Evolutionary conservation across 2,329 filamentous ascomycete species (phyloP).

Genomic region (Periglandula ipomoeae): DNA sequence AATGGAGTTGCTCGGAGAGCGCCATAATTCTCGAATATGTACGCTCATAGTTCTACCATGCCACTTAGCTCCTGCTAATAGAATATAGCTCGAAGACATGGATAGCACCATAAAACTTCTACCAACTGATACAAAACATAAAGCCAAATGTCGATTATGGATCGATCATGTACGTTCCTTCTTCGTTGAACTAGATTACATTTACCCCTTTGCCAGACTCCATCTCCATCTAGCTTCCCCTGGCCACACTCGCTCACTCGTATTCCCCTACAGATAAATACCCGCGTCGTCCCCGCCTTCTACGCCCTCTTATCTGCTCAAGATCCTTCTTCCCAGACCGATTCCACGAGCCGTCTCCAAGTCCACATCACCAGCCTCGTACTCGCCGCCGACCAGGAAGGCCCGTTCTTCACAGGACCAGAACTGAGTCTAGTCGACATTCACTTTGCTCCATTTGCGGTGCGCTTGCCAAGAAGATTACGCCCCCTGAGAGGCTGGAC

Average conservation of each 20-base stretch:
- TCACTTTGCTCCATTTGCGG: conserved; percentile 65
- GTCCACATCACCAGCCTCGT: conserved; percentile 47
- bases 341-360: conserved; percentile 52
- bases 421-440: conserved; percentile 58
- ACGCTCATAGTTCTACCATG: conserved; percentile 18
- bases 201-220: too few species aligned
- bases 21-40: conserved; percentile 80
- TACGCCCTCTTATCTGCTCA: conserved; percentile 63
- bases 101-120: conserved; percentile 50
- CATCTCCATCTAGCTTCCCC: too few species aligned
- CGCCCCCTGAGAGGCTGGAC: conserved; percentile 58
- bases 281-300: conserved; percentile 66
- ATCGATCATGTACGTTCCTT: conserved; percentile 56
- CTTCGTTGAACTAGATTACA: too few species aligned
- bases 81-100: conserved; percentile 60
- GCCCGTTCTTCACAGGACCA: conserved; percentile 59
- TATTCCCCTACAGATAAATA: conserved; percentile 51
- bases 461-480: conserved; percentile 58
- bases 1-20: conserved; percentile 78
- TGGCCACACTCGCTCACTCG: background rate
- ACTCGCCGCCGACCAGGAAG: conserved; percentile 42
- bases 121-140: conserved; percentile 54
- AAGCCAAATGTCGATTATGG: conserved; percentile 72
- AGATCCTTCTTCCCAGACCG: conserved; percentile 47
- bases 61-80: background rate